Conservation (phyloP, 352 stramenopile species). For the Peronospora destructor region DNA sequence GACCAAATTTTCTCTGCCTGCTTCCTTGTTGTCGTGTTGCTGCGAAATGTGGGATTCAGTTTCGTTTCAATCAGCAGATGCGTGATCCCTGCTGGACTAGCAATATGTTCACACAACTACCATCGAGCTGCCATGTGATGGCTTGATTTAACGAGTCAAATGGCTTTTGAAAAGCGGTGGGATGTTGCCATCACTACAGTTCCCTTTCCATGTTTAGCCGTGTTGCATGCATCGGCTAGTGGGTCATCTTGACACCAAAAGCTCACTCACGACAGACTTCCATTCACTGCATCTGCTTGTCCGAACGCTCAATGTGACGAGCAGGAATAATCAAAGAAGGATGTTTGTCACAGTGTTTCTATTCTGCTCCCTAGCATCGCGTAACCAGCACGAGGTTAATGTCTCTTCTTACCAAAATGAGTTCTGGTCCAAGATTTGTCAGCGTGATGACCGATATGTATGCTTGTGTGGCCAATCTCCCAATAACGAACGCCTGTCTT, state of each 20-base stretch:
- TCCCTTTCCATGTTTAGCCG: not conserved
- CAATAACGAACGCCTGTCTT: conserved; percentile 2
- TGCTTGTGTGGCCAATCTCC: conserved; percentile 9
- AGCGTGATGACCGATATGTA: not conserved
- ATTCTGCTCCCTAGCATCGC: conserved; percentile 8
- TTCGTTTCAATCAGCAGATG: conserved; percentile 1
- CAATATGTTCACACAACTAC: not conserved
- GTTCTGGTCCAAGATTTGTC: conserved; percentile 21
- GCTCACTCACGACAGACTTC: conserved; percentile 11
- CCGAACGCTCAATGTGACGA: conserved; percentile 9
- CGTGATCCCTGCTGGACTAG: conserved; percentile 1
- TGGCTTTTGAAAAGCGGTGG: too few relatives aligned
- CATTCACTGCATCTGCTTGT: not conserved
- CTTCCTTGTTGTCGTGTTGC: conserved; percentile 15
- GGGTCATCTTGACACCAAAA: conserved; percentile 5
- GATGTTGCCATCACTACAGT: too few relatives aligned
- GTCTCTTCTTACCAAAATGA: not conserved
- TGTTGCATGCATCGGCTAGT: conserved; percentile 3
- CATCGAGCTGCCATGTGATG: not conserved
- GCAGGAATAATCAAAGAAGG: conserved; percentile 18
- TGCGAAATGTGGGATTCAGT: conserved; percentile 13
- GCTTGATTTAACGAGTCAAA: not conserved
- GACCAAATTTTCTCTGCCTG: conserved; percentile 1
- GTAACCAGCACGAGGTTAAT: conserved; percentile 6
- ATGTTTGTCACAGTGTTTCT: conserved; percentile 8